Percentiles rank a stretch among this genome's conserved stretches.
phyloP scores from a whole-genome alignment of 1,139 yeast genomes.

The Geotrichum australiense region DNA sequence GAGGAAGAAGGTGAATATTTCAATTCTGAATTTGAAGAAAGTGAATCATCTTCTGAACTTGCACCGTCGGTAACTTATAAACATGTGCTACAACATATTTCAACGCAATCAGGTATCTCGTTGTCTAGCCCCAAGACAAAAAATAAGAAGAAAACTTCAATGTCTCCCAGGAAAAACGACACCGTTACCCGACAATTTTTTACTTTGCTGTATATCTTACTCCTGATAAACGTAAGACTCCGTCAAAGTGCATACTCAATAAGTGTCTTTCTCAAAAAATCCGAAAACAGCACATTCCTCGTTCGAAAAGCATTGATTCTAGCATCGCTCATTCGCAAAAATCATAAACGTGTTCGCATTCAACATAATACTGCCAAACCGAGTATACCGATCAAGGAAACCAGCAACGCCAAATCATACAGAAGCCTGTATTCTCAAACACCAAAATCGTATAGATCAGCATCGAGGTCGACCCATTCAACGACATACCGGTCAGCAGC shows the following conservation, averaged over 20 bases:
- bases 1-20: constrained; percentile 14
- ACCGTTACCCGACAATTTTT: constrained; percentile 1
- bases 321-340: background rate
- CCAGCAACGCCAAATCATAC: too few species aligned
- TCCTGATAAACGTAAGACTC: constrained; percentile 8
- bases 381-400: too few species aligned
- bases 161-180: background rate
- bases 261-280: background rate
- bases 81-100: constrained; percentile 7
- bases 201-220: constrained; percentile 3
- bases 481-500: background rate
- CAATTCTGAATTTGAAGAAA: constrained; percentile 11
- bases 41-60: constrained; percentile 5
- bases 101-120: background rate
- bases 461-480: background rate
- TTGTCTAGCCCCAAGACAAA: background rate
- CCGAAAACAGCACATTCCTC: background rate
- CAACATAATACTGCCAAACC: too few species aligned
- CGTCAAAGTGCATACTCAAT: constrained; percentile 3
- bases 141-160: background rate
- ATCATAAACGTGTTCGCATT: background rate
- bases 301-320: constrained; percentile 2
- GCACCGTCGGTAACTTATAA: constrained; percentile 13
- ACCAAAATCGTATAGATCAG: background rate
- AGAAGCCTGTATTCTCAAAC: too few species aligned